Base-by-base conservation (phyloP, 2,329 filamentous ascomycete genomes). In the Apiospora phragmitis region DNA sequence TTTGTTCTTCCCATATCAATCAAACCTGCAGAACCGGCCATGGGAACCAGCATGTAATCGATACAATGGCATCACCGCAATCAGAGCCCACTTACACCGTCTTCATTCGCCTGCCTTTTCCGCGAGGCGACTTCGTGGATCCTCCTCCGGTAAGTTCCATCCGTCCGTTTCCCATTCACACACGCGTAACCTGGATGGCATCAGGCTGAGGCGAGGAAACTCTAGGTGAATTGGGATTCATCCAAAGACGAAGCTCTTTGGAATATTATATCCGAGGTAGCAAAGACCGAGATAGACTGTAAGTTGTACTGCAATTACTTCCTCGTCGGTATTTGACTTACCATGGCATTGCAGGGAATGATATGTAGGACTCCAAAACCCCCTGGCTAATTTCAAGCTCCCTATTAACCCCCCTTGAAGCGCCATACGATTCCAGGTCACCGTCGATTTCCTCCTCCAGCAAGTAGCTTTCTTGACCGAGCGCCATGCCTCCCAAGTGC, bases 381-480 rank as follows among this genome's bases (percentile, higher is more conserved):
- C 72, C 76, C 69, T 35, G 70, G 45, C 32, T 21, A 41, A 67
- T 67, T 21, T 29, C 66, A 65, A 21, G 70, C 32, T 38, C 71
- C 45, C 55, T 7, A 47, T 78, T 70, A 75, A 76, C 76, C 75
- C 79, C 79, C 71, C 62, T 75, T 75, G 92, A 92, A 78, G 94
- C 93, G 79, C 79, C 65, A 85, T 88, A 68, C 87, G 89, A 65
- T 97, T 98, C 81, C 89, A 95, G 73, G 95, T 98, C 26, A 92
- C 93, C 35, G 90, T 97, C 71, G 88, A 94, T 51, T 98, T 98
- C 78, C 87, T 99, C 42, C 89, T 98, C 21, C 94, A 97, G 79
- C 94, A 99, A 82, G 94, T 94, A 73, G 94, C 94, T 80, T 97
- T 94, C 89, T 89, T 98, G 7, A 97, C 96, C 78, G 95, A 98